A percentile compares a stretch with the other conserved stretches of the same genome.
These are phyloP conservation scores for Russula dissimulans DNA, from an alignment of 768 basidiomycete genomes.

Conservation along the genomic window DNA sequence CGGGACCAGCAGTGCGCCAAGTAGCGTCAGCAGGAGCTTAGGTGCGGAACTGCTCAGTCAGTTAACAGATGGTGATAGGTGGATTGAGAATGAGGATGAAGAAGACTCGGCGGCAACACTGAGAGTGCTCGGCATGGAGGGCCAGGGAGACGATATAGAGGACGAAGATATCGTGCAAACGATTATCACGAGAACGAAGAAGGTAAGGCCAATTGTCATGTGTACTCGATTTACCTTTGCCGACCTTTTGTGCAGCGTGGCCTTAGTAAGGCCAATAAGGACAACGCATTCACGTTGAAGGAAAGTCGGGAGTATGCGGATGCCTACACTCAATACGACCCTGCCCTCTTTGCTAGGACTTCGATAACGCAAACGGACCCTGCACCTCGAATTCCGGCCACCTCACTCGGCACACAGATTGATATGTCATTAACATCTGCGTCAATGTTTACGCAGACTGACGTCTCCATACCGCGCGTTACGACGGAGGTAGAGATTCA, in stretches of 20 bases:
- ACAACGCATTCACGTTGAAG: slow-evolving; percentile 38
- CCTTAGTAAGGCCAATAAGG: slow-evolving; percentile 45
- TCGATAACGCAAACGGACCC: slow-evolving; percentile 55
- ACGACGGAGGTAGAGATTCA: slow-evolving; percentile 53
- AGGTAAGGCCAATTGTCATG: slow-evolving; percentile 33
- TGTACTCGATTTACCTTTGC: neutral
- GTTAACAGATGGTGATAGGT: slow-evolving; percentile 38
- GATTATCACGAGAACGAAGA: slow-evolving; percentile 78
- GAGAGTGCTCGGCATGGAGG: slow-evolving; percentile 30
- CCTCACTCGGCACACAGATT: slow-evolving; percentile 46
- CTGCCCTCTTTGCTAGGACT: slow-evolving; percentile 39
- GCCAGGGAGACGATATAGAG: slow-evolving; percentile 47
- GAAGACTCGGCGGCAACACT: slow-evolving; percentile 27
- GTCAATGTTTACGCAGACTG: slow-evolving; percentile 24
- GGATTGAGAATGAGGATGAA: slow-evolving; percentile 33
- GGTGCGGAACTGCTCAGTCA: slow-evolving; percentile 64
- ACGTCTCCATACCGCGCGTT: slow-evolving; percentile 21
- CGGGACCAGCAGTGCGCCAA: slow-evolving; percentile 41
- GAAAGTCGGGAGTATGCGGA: slow-evolving; percentile 73
- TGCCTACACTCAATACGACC: slow-evolving; percentile 61
- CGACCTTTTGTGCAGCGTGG: slow-evolving; percentile 27
- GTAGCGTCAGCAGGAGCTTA: slow-evolving; percentile 61
- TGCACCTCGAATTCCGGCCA: slow-evolving; percentile 37
- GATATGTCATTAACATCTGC: slow-evolving; percentile 20
- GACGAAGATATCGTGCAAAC: slow-evolving; percentile 76